These are phyloP conservation scores for Mesembryanthemum crystallinum DNA, from an alignment of 148 eudicot species.

Conservation along the genomic window DNA sequence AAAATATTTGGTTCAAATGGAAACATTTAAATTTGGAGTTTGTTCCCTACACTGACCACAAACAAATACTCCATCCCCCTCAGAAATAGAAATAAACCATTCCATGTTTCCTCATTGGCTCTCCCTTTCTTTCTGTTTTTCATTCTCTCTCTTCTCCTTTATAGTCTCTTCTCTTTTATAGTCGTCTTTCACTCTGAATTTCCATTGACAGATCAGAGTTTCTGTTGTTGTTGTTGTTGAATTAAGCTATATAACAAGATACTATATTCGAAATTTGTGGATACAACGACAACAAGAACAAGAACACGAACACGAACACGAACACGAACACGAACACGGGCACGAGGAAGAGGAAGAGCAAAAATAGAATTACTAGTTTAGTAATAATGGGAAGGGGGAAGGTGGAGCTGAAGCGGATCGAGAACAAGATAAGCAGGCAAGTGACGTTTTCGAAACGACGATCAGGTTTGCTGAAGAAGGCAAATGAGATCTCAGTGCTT, in stretches of 20 bases:
- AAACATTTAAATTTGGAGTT: neutral
- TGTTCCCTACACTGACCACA: neutral
- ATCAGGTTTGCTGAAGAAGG: conserved; percentile 64
- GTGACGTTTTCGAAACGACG: conserved; percentile 65
- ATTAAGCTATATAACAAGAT: too few relatives aligned
- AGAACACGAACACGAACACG: too few relatives aligned
- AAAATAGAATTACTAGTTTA: too few relatives aligned
- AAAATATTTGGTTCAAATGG: neutral
- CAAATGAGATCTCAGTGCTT: conserved; percentile 68
- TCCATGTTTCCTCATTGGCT: conserved; percentile 22
- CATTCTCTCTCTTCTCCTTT: too few relatives aligned
- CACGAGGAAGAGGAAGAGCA: too few relatives aligned
- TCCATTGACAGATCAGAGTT: too few relatives aligned
- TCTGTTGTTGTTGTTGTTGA: too few relatives aligned
- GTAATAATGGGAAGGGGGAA: conserved; percentile 54
- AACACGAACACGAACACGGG: too few relatives aligned
- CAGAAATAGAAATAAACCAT: conserved; percentile 27
- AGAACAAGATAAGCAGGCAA: conserved; percentile 60
- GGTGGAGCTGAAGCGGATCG: conserved; percentile 56
- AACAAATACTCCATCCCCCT: neutral
- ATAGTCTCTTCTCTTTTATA: neutral
- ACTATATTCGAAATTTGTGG: too few relatives aligned
- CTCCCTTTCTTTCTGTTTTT: too few relatives aligned
- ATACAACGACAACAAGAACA: too few relatives aligned
- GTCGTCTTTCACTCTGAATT: too few relatives aligned